Conservation (phyloP, 805 yeast genomes). For the Starmera dryadoides region DNA sequence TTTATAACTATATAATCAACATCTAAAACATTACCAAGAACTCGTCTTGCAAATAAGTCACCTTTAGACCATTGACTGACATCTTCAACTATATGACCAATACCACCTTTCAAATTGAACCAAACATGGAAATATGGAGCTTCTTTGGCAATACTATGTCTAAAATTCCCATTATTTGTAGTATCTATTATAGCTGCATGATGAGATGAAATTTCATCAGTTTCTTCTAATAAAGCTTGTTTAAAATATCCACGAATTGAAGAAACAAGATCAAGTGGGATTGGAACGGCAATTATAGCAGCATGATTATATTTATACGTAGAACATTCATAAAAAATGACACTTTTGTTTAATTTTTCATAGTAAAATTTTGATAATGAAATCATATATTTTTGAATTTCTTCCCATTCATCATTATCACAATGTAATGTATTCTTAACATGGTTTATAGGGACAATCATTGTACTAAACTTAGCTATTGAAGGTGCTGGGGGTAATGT, state of each 20-base stretch:
- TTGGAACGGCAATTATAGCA: constrained; percentile 35
- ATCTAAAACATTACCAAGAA: constrained; percentile 38
- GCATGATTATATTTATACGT: constrained; percentile 28
- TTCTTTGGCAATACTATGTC: constrained; percentile 33
- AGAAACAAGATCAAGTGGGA: constrained; percentile 23
- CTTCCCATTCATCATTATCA: constrained; percentile 36
- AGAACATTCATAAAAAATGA: constrained; percentile 40
- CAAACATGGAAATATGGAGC: constrained; percentile 47
- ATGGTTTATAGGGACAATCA: constrained; percentile 37
- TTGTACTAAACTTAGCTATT: constrained; percentile 24
- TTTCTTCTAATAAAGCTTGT: constrained; percentile 29
- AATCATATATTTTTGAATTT: constrained; percentile 34
- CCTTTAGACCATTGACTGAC: constrained; percentile 35
- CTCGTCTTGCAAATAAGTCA: constrained; percentile 37
- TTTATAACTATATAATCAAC: constrained; percentile 28
- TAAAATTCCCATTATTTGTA: constrained; percentile 18
- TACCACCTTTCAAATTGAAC: constrained; percentile 38
- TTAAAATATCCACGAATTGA: constrained; percentile 34
- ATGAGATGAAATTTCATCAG: constrained; percentile 32
- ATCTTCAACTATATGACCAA: constrained; percentile 41
- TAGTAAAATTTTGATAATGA: constrained; percentile 33
- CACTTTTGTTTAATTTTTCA: constrained; percentile 23
- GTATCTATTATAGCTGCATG: constrained; percentile 33
- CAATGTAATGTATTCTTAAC: constrained; percentile 31
- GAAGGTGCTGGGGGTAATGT: constrained; percentile 33